Evolutionary conservation across 805 yeast genomes (phyloP).

Genomic region (Yamadazyma scolyti): DNA sequence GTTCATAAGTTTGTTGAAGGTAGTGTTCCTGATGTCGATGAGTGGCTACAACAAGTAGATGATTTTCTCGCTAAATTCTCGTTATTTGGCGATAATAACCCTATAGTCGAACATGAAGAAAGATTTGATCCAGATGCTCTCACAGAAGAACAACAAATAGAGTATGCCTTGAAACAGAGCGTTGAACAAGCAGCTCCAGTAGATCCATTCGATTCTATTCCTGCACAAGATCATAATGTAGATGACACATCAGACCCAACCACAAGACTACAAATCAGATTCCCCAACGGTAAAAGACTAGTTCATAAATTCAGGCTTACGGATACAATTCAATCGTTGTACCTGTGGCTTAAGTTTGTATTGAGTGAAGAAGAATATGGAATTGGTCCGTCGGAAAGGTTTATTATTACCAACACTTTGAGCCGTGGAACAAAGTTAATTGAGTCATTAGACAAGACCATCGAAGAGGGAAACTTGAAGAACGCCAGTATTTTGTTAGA

Average conservation of each 20-base stretch:
- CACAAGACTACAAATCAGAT: constrained; percentile 83
- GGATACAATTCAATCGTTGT: constrained; percentile 60
- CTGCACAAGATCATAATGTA: constrained; percentile 54
- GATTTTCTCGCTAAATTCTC: constrained; percentile 67
- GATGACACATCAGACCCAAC: constrained; percentile 58
- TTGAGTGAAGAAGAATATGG: constrained; percentile 51
- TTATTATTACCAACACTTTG: constrained; percentile 30
- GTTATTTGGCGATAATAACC: constrained; percentile 62
- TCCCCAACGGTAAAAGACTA: constrained; percentile 80
- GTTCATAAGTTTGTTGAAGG: constrained; percentile 69
- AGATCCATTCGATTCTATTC: constrained; percentile 42
- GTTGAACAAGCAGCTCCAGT: constrained; percentile 21
- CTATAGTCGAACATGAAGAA: constrained; percentile 57
- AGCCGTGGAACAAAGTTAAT: constrained; percentile 47
- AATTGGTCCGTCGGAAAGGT: constrained; percentile 35
- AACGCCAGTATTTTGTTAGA: constrained; percentile 82
- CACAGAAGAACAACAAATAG: constrained; percentile 82
- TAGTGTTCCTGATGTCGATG: constrained; percentile 52
- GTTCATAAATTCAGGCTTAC: constrained; percentile 60
- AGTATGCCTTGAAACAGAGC: constrained; percentile 69
- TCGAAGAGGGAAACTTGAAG: constrained; percentile 72
- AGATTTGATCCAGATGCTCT: constrained; percentile 60
- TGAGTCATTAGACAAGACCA: constrained; percentile 54
- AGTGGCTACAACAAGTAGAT: constrained; percentile 64
- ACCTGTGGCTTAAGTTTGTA: constrained; percentile 61